Conservation (phyloP, 768 basidiomycete species). For the Collybiopsis luxurians region DNA sequence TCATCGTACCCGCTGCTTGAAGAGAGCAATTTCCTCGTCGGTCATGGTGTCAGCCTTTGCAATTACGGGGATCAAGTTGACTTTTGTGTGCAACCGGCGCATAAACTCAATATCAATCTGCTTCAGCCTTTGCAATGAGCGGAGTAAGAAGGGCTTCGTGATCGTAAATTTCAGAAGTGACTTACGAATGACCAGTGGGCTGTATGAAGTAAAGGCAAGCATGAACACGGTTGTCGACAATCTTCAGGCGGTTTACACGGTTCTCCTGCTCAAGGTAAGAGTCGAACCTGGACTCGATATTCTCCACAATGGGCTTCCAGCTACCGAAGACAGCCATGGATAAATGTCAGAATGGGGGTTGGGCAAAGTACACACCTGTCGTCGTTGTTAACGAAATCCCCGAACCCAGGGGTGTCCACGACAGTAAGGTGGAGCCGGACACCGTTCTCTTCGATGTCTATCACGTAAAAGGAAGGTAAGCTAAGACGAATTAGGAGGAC, state of each 20-base stretch:
- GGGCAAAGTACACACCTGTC: slow-evolving; percentile 63
- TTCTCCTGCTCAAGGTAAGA: slow-evolving; percentile 98
- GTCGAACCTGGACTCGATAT: slow-evolving; percentile 97
- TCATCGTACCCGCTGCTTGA: slow-evolving; percentile 79
- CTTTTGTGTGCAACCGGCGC: slow-evolving; percentile 94
- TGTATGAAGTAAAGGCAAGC: slow-evolving; percentile 99
- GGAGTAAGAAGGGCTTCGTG: neutral
- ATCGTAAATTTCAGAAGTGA: slow-evolving; percentile 13
- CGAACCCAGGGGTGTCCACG: slow-evolving; percentile 98
- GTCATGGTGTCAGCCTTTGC: slow-evolving; percentile 98
- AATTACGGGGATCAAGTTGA: slow-evolving; percentile 98
- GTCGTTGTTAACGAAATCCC: slow-evolving; percentile 99
- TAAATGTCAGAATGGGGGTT: slow-evolving; percentile 12
- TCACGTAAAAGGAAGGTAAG: slow-evolving; percentile 22
- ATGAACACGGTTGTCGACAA: slow-evolving; percentile 96
- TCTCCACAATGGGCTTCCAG: slow-evolving; percentile 98
- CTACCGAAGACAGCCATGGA: slow-evolving; percentile 38
- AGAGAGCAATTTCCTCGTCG: slow-evolving; percentile 89
- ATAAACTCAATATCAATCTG: slow-evolving; percentile 99
- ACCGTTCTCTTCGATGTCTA: slow-evolving; percentile 99
- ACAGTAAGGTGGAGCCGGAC: slow-evolving; percentile 97
- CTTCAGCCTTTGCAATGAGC: slow-evolving; percentile 62
- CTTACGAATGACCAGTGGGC: slow-evolving; percentile 96
- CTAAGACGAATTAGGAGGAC: slow-evolving; percentile 15
- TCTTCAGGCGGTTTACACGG: slow-evolving; percentile 91